Conservation (phyloP, 148 eudicot genomes). For the Euryodendron excelsum region DNA sequence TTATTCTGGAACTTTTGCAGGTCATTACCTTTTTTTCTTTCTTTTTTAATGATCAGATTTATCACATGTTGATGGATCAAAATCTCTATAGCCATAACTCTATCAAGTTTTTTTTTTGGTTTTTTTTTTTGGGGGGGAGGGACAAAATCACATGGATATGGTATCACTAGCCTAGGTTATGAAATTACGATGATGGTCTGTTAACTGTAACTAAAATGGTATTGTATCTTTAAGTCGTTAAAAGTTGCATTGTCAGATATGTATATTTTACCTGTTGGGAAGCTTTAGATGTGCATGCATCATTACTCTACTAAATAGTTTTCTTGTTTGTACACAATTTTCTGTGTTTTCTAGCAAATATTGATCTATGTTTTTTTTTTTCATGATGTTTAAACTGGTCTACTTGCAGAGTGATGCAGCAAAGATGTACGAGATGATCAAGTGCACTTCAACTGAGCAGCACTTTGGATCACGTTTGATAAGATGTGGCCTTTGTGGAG, state of each 20-base stretch:
- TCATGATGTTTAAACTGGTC: slow-evolving; percentile 4
- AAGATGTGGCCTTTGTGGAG: slow-evolving; percentile 43
- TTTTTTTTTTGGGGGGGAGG: neutral
- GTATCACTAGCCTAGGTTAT: neutral
- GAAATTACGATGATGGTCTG: neutral
- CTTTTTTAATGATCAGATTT: neutral
- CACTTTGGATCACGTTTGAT: slow-evolving; percentile 19
- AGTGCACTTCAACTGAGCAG: slow-evolving; percentile 11
- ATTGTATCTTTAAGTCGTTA: neutral
- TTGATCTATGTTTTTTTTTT: slow-evolving; percentile 7
- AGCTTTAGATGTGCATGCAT: neutral
- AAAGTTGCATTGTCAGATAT: neutral
- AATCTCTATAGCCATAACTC: neutral
- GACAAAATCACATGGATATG: neutral
- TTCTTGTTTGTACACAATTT: neutral
- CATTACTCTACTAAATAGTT: neutral
- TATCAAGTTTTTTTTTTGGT: neutral
- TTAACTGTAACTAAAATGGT: neutral
- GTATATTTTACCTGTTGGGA: neutral
- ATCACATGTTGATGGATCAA: neutral
- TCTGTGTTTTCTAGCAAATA: neutral
- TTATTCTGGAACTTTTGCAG: neutral
- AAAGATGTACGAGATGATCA: slow-evolving; percentile 45
- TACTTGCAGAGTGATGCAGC: slow-evolving; percentile 53
- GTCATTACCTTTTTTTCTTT: neutral